Evolutionary conservation across 2,329 filamentous ascomycete genomes (phyloP), one percentile per base, ranked within the genome.

Genomic region (Podosphaera aphanis): DNA sequence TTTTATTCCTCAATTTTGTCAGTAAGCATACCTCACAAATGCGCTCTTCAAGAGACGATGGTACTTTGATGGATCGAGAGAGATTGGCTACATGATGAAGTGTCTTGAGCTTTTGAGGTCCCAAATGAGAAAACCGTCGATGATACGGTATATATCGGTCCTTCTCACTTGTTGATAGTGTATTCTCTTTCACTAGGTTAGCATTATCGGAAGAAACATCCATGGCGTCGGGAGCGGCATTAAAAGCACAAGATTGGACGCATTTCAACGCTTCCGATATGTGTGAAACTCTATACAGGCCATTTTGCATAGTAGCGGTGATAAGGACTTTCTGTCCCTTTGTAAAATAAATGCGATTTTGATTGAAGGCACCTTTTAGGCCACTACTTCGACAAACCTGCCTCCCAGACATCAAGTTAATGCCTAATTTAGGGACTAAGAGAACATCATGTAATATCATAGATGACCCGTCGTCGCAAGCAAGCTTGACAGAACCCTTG

Each of bases 351-450:
- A 31, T 33, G 20, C 33, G 16, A 1, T 33, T 20, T 11, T 43
- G 6, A 19, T 31, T 25, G 33, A 43, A 43, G 20, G n/a, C 15
- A 43, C 41, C 41, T 43, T 43, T 18, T 15, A 43, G n/a, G 2
- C 15, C 25, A 18, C 18, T 7, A 43, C 20, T 15, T 16, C 25
- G 41, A 33, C 25, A 43, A 33, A 43, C 20, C 33, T 43, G 18
- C 33, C 41, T 43, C 7, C 41, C 20, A 10, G 41, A 43, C 41
- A 43, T 29, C n/a, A 43, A 43, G 11, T 43, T 43, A 7, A 43
- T 43, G 7, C 41, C 41, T 13, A 43, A 13, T 19, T 29, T 18
- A 16, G 25, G 41, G 5, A 33, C 20, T 16, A 27, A 42, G 11
- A 42, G 40, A 2, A 42, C 20, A 42, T 42, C 21, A 27, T 16